Percentiles rank a stretch among this genome's conserved stretches.
These are phyloP conservation scores for Trametes pubescens DNA, from an alignment of 1,284 basidiomycete genomes.

Conservation along the genomic window DNA sequence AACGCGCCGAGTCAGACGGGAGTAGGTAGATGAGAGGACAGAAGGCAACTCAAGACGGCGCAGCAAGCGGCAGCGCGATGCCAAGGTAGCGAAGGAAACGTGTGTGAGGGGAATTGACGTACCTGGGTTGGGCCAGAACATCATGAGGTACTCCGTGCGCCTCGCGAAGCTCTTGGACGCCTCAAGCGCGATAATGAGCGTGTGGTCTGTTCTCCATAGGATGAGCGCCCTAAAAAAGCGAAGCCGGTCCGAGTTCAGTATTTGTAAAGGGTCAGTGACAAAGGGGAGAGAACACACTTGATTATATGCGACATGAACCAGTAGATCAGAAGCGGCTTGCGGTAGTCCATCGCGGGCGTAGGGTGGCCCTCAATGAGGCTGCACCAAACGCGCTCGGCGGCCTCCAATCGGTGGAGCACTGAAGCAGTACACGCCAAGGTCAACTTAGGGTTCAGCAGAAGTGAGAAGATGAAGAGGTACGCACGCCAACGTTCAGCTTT, in stretches of 20 bases:
- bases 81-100: no score
- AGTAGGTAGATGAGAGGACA: background rate
- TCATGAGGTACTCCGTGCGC: constrained; percentile 69
- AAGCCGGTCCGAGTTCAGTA: background rate
- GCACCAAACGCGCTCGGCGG: constrained; percentile 20
- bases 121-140: constrained; percentile 75
- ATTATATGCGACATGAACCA: constrained; percentile 82
- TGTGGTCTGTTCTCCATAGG: constrained; percentile 69
- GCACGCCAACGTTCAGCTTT: constrained; percentile 80
- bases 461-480: constrained; percentile 39
- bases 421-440: constrained; percentile 1
- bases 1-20: background rate
- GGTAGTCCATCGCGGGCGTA: constrained; percentile 14
- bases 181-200: constrained; percentile 67
- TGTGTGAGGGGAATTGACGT: constrained; percentile 30
- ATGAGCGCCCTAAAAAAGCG: constrained; percentile 56
- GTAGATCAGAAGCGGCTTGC: constrained; percentile 71
- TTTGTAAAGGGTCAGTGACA: background rate
- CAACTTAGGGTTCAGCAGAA: background rate
- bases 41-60: background rate
- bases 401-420: constrained; percentile 23
- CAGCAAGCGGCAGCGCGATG: background rate
- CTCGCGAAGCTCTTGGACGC: constrained; percentile 67
- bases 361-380: constrained; percentile 9
- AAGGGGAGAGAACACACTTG: constrained; percentile 49